A percentile compares a stretch with the other conserved stretches of the same genome.
These are phyloP conservation scores for Kwoniella pini DNA, from an alignment of 768 basidiomycete species.

Conservation along the genomic window DNA sequence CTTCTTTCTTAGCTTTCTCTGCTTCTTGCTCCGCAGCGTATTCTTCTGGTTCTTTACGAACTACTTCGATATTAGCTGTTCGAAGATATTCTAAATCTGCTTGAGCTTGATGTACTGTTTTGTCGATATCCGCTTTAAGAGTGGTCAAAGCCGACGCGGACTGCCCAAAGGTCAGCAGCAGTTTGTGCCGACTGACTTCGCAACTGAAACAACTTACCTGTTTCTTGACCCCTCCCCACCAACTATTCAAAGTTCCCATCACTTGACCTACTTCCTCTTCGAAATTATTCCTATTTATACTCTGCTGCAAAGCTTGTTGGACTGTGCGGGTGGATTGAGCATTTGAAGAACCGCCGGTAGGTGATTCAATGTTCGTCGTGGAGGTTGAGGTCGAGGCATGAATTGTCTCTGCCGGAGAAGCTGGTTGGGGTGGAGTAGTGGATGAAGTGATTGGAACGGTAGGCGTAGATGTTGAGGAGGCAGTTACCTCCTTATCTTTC, in stretches of 20 bases:
- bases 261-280: conserved; percentile 89
- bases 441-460: not conserved
- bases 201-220: too few relatives aligned
- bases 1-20: conserved; percentile 19
- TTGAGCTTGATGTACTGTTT: conserved; percentile 50
- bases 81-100: conserved; percentile 48
- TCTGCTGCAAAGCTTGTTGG: conserved; percentile 28
- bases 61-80: conserved; percentile 48
- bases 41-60: conserved; percentile 36
- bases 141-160: conserved; percentile 39
- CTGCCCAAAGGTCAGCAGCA: conserved; percentile 18
- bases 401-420: conserved; percentile 22
- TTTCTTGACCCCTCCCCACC: conserved; percentile 86
- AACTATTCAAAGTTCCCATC: conserved; percentile 68
- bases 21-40: conserved; percentile 32
- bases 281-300: conserved; percentile 53
- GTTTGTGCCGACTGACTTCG: too few relatives aligned
- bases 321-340: conserved; percentile 12
- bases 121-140: conserved; percentile 50
- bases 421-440: not conserved
- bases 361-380: not conserved
- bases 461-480: too few relatives aligned
- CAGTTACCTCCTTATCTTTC: too few relatives aligned
- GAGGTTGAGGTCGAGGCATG: not conserved
- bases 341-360: not conserved